Base-by-base conservation (phyloP, 169 alveolate genomes). In the Babesia divergens region DNA sequence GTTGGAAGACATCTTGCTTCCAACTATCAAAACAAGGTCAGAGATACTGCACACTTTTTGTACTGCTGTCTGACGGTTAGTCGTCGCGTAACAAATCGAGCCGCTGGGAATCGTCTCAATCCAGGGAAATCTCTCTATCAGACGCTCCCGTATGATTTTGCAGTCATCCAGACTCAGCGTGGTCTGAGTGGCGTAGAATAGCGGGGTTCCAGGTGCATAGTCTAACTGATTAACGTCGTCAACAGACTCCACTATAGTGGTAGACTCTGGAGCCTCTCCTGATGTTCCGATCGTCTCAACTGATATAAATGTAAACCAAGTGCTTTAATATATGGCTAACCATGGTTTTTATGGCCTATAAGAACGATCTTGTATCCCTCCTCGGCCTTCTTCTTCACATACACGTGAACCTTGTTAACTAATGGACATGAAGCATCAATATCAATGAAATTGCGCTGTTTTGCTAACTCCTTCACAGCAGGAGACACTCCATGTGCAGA, bases 401-500 rank as follows among this genome's bases (percentile, higher is more conserved):
- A 91, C 18, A 91, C 94, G 42, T 91, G 95, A 32, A 91, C 95
- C 74, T 91, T 91, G 72, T 70, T 87, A 40, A 91, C 95, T 32
- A 91, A 75, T 11, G 95, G 95, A 54, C 95, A 91, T 2, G 95
- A 87, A 24, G 95, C 95, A 58, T 91, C 95, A 31, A 91, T 86
- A 44, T 80, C 93, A 9, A 59, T 52, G 26, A 91, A 60, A 9
- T 84, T 76, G 47, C 91, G 80, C 18, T 60, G 54, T 66, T 58
- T 67, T 16, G 93, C 95, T 29, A 42, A 47, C 42, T 84, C 91
- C 20, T 82, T 52, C 14, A 89, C 89, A 22, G 75, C 85, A 0
- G 95, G 95, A 8, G 93, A 68, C 0, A 91, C 87, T 16, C 95
- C 95, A 68, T 91, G 95, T 20, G 95, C 95, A 2, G 95, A 91